Evolutionary conservation across 2,329 filamentous ascomycete genomes (phyloP), one percentile per base, ranked within the genome.

Genomic region (Raffaelea deltoideospora): DNA sequence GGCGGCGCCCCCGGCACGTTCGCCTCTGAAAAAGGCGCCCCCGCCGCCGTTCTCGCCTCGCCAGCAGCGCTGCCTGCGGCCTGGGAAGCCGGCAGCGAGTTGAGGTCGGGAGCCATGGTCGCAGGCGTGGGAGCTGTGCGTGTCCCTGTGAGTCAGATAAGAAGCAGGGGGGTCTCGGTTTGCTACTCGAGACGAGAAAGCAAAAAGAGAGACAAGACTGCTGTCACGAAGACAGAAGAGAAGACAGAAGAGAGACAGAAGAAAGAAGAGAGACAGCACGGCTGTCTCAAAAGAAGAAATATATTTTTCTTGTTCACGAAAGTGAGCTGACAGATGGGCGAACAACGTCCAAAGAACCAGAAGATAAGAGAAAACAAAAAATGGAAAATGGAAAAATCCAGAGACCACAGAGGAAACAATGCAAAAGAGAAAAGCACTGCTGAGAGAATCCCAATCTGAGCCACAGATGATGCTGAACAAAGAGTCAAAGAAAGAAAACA

Each of bases 21-120:
- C n/a, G n/a, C n/a, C n/a, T n/a, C n/a, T n/a, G n/a, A n/a, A n/a
- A 26, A 13, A 26, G 23, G 8, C 23, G 28, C n/a, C 28, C 14
- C 30, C 9, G 33, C 32, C 24, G 31, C 29, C 23, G 37, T 29
- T 11, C 21, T 13, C 18, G 41, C 30, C 24, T n/a, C n/a, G n/a
- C 17, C 15, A 33, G 32, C 23, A 22, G 34, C 31, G 29, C 22
- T 19, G 18, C 27, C 18, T 14, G 22, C 30, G 15, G 62, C 43
- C 9, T 63, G 63, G 22, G 73, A 77, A 27, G 64, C 59, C 30
- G 74, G 71, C 40, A 85, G 65, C 7, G 77, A 77, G 63, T 84
- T 81, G 51, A 84, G 67, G 59, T 85, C 79, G 35, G 79, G 79
- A 45, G 77, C 70, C 79, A 84, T 81, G 39, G 35, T 29, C 11